Evolutionary conservation across 352 stramenopile species (phyloP), one percentile per base, ranked within the genome.

Genomic region (Thalassiosira pacifica): DNA sequence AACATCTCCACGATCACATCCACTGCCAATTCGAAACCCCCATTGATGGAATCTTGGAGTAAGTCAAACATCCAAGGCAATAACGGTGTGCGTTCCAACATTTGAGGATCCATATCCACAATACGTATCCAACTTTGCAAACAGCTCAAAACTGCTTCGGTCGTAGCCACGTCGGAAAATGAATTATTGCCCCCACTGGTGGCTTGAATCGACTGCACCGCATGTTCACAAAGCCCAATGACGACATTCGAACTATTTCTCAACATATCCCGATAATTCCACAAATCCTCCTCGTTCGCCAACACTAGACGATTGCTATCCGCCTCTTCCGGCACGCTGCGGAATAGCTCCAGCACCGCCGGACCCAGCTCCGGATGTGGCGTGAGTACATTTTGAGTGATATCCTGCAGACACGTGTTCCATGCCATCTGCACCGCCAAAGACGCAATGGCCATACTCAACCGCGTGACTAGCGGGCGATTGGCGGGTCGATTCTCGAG

Each of bases 1-100:
- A 95, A 79, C n/a, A 93, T 73, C 82, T 96, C 93, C 22, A 96
- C 91, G 10, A 95, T 53, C 0, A 96, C 87, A 87, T 96, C 93
- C 27, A 92, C 79, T n/a, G 90, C 86, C 32, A 88, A 27, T 76
- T 96, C 93, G 75, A 93, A 89, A 1, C 81, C 71, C 11, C 74
- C 78, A 61, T 83, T 82, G 8, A 45, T 71, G 68, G 69, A 66
- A 91, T 83, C 40, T 11, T 60, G 65, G 61, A 93, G 66, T 27
- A 92, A 67, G 26, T 79, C 67, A 73, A 87, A 85, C 13, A 88
- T 73, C 34, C 83, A 93, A 32, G 78, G 70, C 16, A 89, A 29
- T 0, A 90, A 42, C 6, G 75, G 18, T 1, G 66, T 80, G 18
- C 83, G 76, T 19, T 84, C 71, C 40, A 93, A 57, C 0, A 89